These are phyloP conservation scores for Cystobasidium pallidum DNA, from an alignment of 1,284 basidiomycete genomes.

Conservation along the genomic window DNA sequence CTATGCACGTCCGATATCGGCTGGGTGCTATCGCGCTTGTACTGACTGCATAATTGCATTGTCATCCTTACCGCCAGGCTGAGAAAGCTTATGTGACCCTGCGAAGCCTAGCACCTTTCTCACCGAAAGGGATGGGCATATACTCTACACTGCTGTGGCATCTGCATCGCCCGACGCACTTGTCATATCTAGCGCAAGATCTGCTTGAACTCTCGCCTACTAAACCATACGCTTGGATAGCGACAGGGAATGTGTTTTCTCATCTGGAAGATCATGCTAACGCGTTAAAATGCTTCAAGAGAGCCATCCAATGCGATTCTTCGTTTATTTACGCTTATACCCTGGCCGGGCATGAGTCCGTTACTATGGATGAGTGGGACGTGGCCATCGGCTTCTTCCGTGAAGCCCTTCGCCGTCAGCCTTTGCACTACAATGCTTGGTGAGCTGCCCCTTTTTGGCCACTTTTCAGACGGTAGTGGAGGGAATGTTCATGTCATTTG, in stretches of 20 bases:
- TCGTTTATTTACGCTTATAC: conserved; percentile 87
- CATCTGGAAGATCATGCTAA: conserved; percentile 86
- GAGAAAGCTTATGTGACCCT: conserved; percentile 81
- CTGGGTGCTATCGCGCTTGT: too few relatives aligned
- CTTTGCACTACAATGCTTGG: conserved; percentile 94
- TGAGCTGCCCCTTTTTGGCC: conserved; percentile 56
- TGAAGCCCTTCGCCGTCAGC: conserved; percentile 80
- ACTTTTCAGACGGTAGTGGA: background rate
- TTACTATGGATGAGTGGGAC: conserved; percentile 84
- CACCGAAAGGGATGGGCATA: conserved; percentile 85
- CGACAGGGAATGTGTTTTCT: conserved; percentile 89
- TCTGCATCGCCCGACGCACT: conserved; percentile 72
- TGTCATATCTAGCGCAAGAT: conserved; percentile 88
- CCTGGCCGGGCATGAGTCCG: conserved; percentile 88
- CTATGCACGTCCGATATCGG: too few relatives aligned
- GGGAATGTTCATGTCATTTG: background rate
- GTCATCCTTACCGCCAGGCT: conserved; percentile 63
- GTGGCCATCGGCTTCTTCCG: conserved; percentile 87
- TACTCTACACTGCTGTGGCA: conserved; percentile 95
- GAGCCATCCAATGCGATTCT: conserved; percentile 75
- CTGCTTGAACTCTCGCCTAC: conserved; percentile 77
- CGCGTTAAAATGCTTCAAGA: conserved; percentile 85
- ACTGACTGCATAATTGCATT: too few relatives aligned
- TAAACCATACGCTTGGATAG: conserved; percentile 89
- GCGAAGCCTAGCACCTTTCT: conserved; percentile 77